phyloP scores from a whole-genome alignment of 2,329 filamentous ascomycete species.

The Ceratocystis harringtonii region DNA sequence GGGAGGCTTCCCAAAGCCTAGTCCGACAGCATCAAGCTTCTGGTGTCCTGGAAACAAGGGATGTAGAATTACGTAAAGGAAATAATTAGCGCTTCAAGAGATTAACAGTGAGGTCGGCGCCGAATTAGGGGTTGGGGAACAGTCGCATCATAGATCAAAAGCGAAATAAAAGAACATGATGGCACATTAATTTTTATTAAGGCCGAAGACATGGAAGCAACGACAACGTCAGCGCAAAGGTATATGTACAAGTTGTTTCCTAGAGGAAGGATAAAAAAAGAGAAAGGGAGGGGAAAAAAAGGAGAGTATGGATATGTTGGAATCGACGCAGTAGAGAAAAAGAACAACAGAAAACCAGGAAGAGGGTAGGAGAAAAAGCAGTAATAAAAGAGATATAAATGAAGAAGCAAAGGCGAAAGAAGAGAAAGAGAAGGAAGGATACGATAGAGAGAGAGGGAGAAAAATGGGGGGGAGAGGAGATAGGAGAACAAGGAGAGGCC shows the following conservation, averaged over 20 bases:
- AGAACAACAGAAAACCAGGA: not conserved
- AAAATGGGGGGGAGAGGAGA: not conserved
- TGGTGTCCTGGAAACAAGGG: not conserved
- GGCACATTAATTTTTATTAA: not conserved
- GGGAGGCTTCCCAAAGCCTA: not conserved
- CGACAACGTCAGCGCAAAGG: slow-evolving; percentile 3
- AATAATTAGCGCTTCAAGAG: not conserved
- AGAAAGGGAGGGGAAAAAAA: not conserved
- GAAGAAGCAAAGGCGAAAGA: slow-evolving; percentile 2
- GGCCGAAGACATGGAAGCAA: not conserved
- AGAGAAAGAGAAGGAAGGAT: not conserved
- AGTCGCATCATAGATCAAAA: not conserved
- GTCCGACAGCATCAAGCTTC: not conserved
- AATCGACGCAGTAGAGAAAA: not conserved
- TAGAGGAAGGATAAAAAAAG: slow-evolving; percentile 8
- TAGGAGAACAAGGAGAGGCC: not conserved
- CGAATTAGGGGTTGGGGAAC: not conserved
- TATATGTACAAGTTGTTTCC: slow-evolving; percentile 6
- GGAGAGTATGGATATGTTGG: not conserved
- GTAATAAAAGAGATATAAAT: not conserved
- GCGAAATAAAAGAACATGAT: not conserved
- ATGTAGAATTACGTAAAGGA: not conserved
- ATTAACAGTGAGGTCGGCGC: not conserved
- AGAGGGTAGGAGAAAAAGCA: not conserved
- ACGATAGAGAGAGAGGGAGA: slow-evolving; percentile 2